Base-by-base conservation (phyloP, 2,329 filamentous ascomycete genomes). In the Camillea tinctor region DNA sequence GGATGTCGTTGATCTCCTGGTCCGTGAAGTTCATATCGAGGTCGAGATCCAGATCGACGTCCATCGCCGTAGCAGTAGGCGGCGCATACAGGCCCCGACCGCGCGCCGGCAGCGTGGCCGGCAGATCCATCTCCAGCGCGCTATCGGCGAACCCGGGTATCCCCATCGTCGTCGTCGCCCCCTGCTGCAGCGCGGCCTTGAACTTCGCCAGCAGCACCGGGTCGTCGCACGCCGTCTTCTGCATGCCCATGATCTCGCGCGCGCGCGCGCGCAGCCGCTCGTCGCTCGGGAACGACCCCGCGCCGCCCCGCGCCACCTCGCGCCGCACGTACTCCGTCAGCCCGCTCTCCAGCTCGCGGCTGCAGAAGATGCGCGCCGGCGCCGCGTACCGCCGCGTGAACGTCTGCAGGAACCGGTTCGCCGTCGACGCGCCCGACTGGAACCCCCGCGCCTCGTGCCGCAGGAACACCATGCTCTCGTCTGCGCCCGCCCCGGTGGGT, bases 331-430 rank as follows among this genome's bases (percentile, higher is more conserved):
- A 84, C 19, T 78, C 76, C 11, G 76, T 69, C 15, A 88, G 73
- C 1, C 81, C 83, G n/a, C 70, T 74, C 70, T 88, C 85, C 21
- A 88, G 76, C 66, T 87, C 83, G 6, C 82, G 76, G 19, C 81
- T 84, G 71, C 83, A 86, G 69, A 88, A 88, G 0, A 87, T 77
- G 8, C 72, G 71, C 0, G 82, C 80, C 0, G 81, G 82, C 9
- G 78, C 77, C 15, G 76, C 73, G 60, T 78, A 79, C 5, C 79
- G 75, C 8, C 73, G 76, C 1, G 75, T 72, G 40, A 84, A 73
- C 2, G 74, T 75, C 62, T 78, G 75, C 36, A 84, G 66, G 65
- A 78, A 85, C 55, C 78, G 79, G 71, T 81, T 81, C 0, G 79
- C 80, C 1, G 81, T 79, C 2, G 72, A 69, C 8, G 75, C 73